phyloP scores from a whole-genome alignment of 768 basidiomycete genomes.

The Daedalea quercina region DNA sequence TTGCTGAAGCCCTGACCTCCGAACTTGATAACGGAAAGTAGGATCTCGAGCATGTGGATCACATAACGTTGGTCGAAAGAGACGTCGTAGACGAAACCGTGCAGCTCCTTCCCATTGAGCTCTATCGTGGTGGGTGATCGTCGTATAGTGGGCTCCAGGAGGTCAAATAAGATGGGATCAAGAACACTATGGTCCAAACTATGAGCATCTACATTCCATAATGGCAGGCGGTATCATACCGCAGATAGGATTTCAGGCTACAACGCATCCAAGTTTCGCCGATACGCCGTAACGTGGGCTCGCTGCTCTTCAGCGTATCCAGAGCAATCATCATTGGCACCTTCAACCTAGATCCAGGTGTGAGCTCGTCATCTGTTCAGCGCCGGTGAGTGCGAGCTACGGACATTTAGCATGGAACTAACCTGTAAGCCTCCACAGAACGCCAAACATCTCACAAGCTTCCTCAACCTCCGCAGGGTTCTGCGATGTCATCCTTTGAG shows the following conservation, averaged over 20 bases:
- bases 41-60: slow-evolving; percentile 67
- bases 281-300: slow-evolving; percentile 66
- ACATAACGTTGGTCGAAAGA: slow-evolving; percentile 73
- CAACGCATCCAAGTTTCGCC: slow-evolving; percentile 98
- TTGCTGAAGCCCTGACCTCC: slow-evolving; percentile 87
- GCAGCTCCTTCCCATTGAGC: slow-evolving; percentile 59
- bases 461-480: slow-evolving; percentile 41
- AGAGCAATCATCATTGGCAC: slow-evolving; percentile 84
- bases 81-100: slow-evolving; percentile 61
- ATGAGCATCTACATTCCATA: not conserved
- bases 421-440: slow-evolving; percentile 89
- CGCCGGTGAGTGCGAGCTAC: slow-evolving; percentile 4
- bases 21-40: slow-evolving; percentile 74
- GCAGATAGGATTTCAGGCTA: slow-evolving; percentile 83
- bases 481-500: slow-evolving; percentile 59
- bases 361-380: slow-evolving; percentile 79
- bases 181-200: slow-evolving; percentile 49
- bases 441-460: slow-evolving; percentile 84
- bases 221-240: slow-evolving; percentile 35
- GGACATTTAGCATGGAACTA: slow-evolving; percentile 12
- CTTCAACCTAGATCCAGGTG: slow-evolving; percentile 80
- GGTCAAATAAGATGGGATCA: slow-evolving; percentile 77
- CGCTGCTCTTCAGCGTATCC: slow-evolving; percentile 72
- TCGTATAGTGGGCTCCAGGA: slow-evolving; percentile 64
- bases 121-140: slow-evolving; percentile 43